These are phyloP conservation scores for Claviceps cyperi DNA, from an alignment of 2,329 filamentous ascomycete genomes.

Conservation along the genomic window DNA sequence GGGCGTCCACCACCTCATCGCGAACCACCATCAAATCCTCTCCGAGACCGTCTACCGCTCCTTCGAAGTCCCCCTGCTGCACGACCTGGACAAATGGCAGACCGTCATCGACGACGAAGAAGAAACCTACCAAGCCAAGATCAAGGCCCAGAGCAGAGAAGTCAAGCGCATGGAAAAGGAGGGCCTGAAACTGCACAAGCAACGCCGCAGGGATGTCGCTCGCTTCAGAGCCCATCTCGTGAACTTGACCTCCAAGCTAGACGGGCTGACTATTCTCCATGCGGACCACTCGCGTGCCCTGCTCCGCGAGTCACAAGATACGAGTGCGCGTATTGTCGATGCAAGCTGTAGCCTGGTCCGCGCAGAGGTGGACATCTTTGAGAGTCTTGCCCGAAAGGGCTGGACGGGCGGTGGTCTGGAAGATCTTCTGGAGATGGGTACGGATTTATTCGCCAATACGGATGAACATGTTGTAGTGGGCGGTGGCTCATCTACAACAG, in stretches of 20 bases:
- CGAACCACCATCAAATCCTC: slow-evolving; percentile 57
- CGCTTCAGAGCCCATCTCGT: slow-evolving; percentile 49
- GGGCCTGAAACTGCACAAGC: slow-evolving; percentile 45
- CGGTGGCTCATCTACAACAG: not conserved
- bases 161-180: slow-evolving; percentile 52
- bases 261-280: slow-evolving; percentile 47
- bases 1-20: slow-evolving; percentile 51
- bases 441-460: slow-evolving; percentile 44
- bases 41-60: slow-evolving; percentile 53
- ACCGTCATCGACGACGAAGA: slow-evolving; percentile 50
- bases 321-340: slow-evolving; percentile 46
- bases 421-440: slow-evolving; percentile 48
- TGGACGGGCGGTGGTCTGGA: slow-evolving; percentile 54
- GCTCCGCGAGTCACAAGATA: slow-evolving; percentile 50
- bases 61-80: slow-evolving; percentile 55
- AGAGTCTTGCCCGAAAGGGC: slow-evolving; percentile 50
- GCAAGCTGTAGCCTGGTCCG: slow-evolving; percentile 50
- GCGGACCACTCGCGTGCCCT: slow-evolving; percentile 44
- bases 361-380: slow-evolving; percentile 57
- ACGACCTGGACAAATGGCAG: slow-evolving; percentile 53
- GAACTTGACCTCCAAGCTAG: slow-evolving; percentile 45
- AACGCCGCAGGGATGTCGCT: slow-evolving; percentile 44
- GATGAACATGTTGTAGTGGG: slow-evolving; percentile 14
- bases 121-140: slow-evolving; percentile 40
- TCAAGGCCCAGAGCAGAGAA: slow-evolving; percentile 40